Evolutionary conservation across 1,139 yeast genomes (phyloP).

Genomic region (Nakaseomyces kungkrabaensis): DNA sequence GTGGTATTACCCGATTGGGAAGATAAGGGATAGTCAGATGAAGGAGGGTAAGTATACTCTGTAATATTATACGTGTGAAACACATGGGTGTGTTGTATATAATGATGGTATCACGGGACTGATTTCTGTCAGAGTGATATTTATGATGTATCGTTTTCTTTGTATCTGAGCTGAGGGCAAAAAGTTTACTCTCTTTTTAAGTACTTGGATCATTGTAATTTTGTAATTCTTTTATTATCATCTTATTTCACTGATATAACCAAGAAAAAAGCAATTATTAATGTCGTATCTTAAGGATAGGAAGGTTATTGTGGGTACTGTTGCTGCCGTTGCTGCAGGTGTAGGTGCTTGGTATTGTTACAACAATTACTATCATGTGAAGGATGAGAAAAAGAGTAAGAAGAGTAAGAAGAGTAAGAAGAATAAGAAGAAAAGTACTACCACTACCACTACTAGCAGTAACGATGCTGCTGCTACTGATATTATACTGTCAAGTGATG

Average conservation of each 20-base stretch:
- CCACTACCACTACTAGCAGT: background rate
- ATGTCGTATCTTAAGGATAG: slow-evolving; percentile 39
- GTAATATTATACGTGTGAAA: too few species aligned
- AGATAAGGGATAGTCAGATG: too few species aligned
- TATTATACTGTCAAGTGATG: background rate
- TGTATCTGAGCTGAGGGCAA: too few species aligned
- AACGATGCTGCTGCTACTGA: background rate
- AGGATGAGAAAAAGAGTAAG: slow-evolving; percentile 10
- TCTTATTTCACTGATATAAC: background rate
- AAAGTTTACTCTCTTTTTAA: too few species aligned
- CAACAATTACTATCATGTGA: slow-evolving; percentile 19
- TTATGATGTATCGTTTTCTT: too few species aligned
- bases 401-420: slow-evolving; percentile 34
- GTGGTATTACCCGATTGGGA: too few species aligned
- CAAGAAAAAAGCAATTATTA: background rate
- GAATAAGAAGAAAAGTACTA: slow-evolving; percentile 33
- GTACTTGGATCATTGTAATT: too few species aligned
- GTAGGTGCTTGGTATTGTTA: slow-evolving; percentile 45
- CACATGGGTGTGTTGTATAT: too few species aligned
- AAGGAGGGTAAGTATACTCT: too few species aligned
- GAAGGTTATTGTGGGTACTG: slow-evolving; percentile 36
- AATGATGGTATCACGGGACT: too few species aligned
- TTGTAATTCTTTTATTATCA: background rate
- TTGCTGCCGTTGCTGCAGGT: slow-evolving; percentile 51
- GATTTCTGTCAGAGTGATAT: too few species aligned